Evolutionary conservation across 2,329 filamentous ascomycete species (phyloP), one percentile per base, ranked within the genome.

Genomic region (Fusarium veterinarium): DNA sequence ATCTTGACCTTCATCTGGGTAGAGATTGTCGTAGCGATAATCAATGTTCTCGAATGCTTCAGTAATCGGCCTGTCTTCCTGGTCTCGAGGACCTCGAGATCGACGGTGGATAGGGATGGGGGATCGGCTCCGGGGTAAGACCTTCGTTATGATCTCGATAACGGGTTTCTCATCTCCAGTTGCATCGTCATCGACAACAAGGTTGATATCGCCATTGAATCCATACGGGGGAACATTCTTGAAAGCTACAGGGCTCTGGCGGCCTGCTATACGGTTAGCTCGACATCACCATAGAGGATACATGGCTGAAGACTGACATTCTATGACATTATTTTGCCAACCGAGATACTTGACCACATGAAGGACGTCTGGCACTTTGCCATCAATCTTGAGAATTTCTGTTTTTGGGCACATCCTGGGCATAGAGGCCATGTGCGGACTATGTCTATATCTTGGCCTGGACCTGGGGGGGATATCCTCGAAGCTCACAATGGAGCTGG

Each of bases 91-190:
- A 31, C 25, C 42, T 31, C 51, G 57, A 40, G 58, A 61, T 28
- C 60, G 72, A 41, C 62, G 60, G 31, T 20, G 67, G 60, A 8
- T 35, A 31, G 48, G 40, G 16, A 38, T 35, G 11, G 28, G 37
- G 19, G 59, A 23, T 37, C 56, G 46, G 19, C 51, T 66, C 12
- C 46, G 53, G 49, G 78, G 69, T 44, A 80, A 80, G 40, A 86
- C 78, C 25, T 79, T 80, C 13, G 84, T 85, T 31, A 84, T 67
- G 56, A 86, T 84, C 71, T 86, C 84, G n/a, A 86, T 76, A 17
- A 86, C 77, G 2, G 84, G 81, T 60, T 80, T 79, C 56, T 77
- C 74, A 17, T 51, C 42, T 13, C 60, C 45, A 12, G 20, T 62
- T 19, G 65, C 58, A 19, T 53, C 69, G 12, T 65, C 67, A 16